Conservation (phyloP, 495 filamentous ascomycete species). For the Neurospora sp. region DNA sequence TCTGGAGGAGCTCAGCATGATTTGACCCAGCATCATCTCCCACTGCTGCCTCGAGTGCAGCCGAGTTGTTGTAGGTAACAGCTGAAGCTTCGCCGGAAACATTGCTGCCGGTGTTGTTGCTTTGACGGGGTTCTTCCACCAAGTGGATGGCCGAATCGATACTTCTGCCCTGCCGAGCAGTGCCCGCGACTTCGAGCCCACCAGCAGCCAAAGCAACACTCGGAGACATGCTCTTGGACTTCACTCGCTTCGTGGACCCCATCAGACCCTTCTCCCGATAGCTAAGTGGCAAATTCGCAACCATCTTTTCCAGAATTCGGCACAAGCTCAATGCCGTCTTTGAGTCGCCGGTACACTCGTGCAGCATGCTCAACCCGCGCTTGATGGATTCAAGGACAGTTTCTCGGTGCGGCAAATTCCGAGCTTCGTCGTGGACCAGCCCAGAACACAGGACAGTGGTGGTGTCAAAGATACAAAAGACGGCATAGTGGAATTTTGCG, state of each 20-base stretch:
- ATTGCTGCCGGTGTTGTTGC: not conserved
- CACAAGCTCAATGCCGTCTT: conserved; percentile 18
- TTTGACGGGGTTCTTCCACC: not conserved
- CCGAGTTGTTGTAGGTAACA: not conserved
- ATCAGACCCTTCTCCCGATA: conserved; percentile 14
- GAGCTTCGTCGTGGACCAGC: conserved; percentile 36
- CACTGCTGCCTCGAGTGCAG: not conserved
- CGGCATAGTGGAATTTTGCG: conserved; percentile 40
- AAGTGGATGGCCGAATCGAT: not conserved
- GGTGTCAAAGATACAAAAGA: conserved; percentile 44
- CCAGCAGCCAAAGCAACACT: not conserved
- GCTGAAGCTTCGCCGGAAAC: not conserved
- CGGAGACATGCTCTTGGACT: not conserved
- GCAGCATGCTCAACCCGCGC: conserved; percentile 28
- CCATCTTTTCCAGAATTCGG: conserved; percentile 18
- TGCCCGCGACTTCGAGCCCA: not conserved
- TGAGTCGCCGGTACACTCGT: conserved; percentile 18
- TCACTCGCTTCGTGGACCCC: conserved; percentile 12
- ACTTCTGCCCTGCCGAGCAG: not conserved
- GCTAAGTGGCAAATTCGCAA: conserved; percentile 16
- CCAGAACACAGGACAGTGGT: conserved; percentile 40
- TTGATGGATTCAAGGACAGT: conserved; percentile 29
- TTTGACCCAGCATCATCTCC: not conserved
- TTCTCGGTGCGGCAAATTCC: conserved; percentile 32
- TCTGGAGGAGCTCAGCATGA: not conserved